Base-by-base conservation (phyloP, 129 eudicot genomes). In the Glebionis coronaria region DNA sequence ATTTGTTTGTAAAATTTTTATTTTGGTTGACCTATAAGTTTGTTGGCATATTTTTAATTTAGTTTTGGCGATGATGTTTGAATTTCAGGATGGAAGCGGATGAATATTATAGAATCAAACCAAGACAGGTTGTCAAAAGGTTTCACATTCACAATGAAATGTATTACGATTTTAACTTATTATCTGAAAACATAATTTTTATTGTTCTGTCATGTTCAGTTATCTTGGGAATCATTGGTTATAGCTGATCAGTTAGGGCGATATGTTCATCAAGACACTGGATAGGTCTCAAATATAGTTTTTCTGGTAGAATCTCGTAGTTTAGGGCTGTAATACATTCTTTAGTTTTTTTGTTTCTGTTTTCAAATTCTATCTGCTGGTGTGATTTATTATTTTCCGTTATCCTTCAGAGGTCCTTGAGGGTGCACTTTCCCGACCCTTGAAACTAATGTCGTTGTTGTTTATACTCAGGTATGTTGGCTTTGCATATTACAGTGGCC, bases 21-120 rank as follows among this genome's bases (percentile, higher is more conserved):
- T 72, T 54, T 20, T 62, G 55, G 46, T 62, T 38, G 27, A 61
- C 31, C 29, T 19, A 31, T 38, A 19, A 9, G 35, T 61, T 19
- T 50, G 0, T 25, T 13, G 58, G 63, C n/a, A n/a, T 62, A 28
- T 56, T 31, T 68, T 50, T 40, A 31, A 14, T 85, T 55, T 74
- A 92, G 96, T 69, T 93, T 96, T 71, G 98, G 98, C 9, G 96
- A 93, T 77, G 98, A 93, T 82, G 98, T 96, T 51, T 81, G 86
- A 62, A 80, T 88, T 65, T 82, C 81, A 61, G 98, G 98, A 76
- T 93, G 98, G 98, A 88, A 77, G 64, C 88, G 98, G 98, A 88
- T 78, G 58, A 87, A 86, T 38, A 73, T 88, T 20, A 31, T 71
- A 58, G 84, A 61, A 15, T 52, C 79, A 23, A 80, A 83, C 47